Evolutionary conservation across 805 yeast species (phyloP), one percentile per base, ranked within the genome.

Genomic region (Ogataea glucozyma): DNA sequence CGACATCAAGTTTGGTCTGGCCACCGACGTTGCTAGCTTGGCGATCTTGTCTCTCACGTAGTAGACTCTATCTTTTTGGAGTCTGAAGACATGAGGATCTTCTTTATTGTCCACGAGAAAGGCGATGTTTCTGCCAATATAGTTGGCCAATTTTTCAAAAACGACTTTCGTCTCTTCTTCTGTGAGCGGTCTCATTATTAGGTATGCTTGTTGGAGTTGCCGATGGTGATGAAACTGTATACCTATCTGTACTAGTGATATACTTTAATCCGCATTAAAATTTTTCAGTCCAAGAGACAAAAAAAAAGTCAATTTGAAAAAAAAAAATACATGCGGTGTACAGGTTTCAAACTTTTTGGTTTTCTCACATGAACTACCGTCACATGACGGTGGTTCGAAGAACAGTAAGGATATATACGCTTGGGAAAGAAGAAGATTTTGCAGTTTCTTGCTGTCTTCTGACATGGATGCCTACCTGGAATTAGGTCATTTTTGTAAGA

Each of bases 121-220:
- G 5, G 96, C 81, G 44, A 93, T 91, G 66, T 91, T 93, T 64
- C 97, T 77, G n/a, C 99, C 99, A 53, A 93, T 87, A 60, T 93
- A 93, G 65, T 85, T 91, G 48, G 98, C 97, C 44, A 93, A 77
- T 68, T 93, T 93, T 62, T 93, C 98, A 64, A 93, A 91, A 31
- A 93, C 96, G 13, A 85, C 91, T 64, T 86, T 88, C 31, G 99
- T 91, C 64, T 93, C 99, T 65, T 89, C 97, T 64, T 91, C 99
- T 52, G 98, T 91, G 53, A 91, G 76, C 38, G 89, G 88, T 75
- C 99, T 85, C 99, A 91, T 91, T 26, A 13, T 58, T 8, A 19
- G 11, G 27, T 22, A 21, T 22, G 18, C 19, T n/a, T 12, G 18
- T 12, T 21, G 13, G 27, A 12, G 8, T n/a, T 27, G 17, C 9